phyloP scores from a whole-genome alignment of 192 early-diverging fungal genomes.

The Geranomyces variabilis region DNA sequence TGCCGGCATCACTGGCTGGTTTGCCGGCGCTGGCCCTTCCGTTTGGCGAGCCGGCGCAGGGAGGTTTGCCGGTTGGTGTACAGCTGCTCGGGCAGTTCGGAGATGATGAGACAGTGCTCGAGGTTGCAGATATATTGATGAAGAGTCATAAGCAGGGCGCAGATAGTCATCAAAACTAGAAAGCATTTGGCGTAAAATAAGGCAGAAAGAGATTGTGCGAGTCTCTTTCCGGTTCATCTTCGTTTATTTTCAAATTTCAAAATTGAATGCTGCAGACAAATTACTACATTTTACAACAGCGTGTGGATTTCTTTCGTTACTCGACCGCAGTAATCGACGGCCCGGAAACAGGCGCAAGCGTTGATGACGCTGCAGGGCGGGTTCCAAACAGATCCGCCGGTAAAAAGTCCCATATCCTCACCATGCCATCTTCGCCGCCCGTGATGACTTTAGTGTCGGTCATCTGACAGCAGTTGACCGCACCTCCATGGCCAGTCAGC shows the following conservation, averaged over 20 bases:
- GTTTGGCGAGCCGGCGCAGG: conserved; percentile 33
- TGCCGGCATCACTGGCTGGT: conserved; percentile 86
- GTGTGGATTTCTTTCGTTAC: too few relatives aligned
- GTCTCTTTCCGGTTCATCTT: too few relatives aligned
- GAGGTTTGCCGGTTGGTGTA: conserved; percentile 72
- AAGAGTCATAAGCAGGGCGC: too few relatives aligned
- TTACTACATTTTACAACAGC: too few relatives aligned
- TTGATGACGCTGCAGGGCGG: background rate
- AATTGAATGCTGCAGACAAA: too few relatives aligned
- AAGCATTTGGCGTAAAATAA: too few relatives aligned
- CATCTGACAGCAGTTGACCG: conserved; percentile 79
- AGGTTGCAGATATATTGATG: conserved; percentile 40
- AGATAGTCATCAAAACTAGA: too few relatives aligned
- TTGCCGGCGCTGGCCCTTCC: conserved; percentile 48
- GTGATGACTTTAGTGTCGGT: conserved; percentile 87
- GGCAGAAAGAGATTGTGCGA: too few relatives aligned
- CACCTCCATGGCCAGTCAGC: conserved; percentile 71
- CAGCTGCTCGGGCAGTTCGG: conserved; percentile 89
- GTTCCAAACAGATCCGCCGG: conserved; percentile 4
- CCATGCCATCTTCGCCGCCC: conserved; percentile 81
- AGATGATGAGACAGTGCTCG: conserved; percentile 67
- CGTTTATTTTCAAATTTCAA: too few relatives aligned
- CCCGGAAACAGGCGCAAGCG: too few relatives aligned
- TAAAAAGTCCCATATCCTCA: conserved; percentile 82
- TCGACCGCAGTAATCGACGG: too few relatives aligned